Base-by-base conservation (phyloP, 306 rosid species). In the Ziziphus jujuba region DNA sequence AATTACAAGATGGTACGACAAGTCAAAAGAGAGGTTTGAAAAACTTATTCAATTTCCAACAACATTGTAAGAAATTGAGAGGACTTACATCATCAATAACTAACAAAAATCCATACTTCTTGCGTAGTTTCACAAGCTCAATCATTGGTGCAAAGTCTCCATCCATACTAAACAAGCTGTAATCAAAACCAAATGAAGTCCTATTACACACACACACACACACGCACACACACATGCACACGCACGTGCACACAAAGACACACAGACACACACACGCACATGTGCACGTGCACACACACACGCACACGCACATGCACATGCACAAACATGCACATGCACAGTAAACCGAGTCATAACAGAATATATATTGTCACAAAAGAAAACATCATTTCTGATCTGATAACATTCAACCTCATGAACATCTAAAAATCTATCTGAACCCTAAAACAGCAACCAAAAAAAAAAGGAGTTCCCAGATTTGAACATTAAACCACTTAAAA, bases 91-190 rank as follows among this genome's bases (percentile, higher is more conserved):
- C 98, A 65, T 93, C 98, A 67, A 93, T 77, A 71, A 86, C 91
- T 60, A 93, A 82, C 88, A 93, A 79, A 77, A 88, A 93, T 1
- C 72, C 83, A 79, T 90, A 87, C 75, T 84, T 83, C 77, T 80
- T 81, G 47, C 98, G 90, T 49, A 93, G 91, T 33, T 73, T 80
- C 68, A 77, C 96, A 58, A 93, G 96, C 71, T 86, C 91, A 25
- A 44, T 67, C 89, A 93, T 76, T 25, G 98, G 97, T 40, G 97
- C 96, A 70, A 78, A 88, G 85, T 93, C 98, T 48, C 97, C 96
- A 66, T 93, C 98, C 98, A 93, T 93, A 81, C 98, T 93, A 83
- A 93, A 93, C 86, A 93, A 83, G 87, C 98, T 93, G 90, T 23
- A 50, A 58, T 60, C 36, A 34, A 19, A 17, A 20, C 11, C 23